Percentiles rank a stretch among this genome's conserved stretches.
Evolutionary conservation across 345 rosid genomes (phyloP).

Genomic region (Melaleuca quinquenervia): DNA sequence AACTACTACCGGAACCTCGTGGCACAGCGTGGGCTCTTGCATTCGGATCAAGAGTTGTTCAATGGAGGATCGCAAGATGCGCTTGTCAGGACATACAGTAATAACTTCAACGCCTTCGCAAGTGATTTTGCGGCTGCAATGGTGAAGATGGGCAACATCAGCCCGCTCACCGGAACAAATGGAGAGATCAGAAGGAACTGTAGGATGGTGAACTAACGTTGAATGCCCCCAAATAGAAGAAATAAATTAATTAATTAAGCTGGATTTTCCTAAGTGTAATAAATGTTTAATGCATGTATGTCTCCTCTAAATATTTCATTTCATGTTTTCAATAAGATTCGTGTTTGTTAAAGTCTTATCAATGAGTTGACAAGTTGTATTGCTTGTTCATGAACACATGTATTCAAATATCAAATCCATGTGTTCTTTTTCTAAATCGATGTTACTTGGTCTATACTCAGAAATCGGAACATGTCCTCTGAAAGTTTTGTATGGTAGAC

Average conservation of each 20-base stretch:
- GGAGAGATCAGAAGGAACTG: constrained; percentile 37
- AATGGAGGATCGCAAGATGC: constrained; percentile 22
- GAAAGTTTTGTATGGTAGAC: not conserved
- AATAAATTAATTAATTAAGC: not conserved
- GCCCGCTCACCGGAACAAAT: constrained; percentile 22
- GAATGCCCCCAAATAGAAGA: not conserved
- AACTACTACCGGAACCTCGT: constrained; percentile 16
- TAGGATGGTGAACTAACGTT: constrained; percentile 10
- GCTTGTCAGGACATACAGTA: constrained; percentile 15
- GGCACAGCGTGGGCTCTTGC: constrained; percentile 26
- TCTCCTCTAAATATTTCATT: not conserved
- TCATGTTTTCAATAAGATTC: not conserved
- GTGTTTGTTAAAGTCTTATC: not conserved
- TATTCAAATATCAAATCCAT: not conserved
- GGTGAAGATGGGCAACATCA: constrained; percentile 36
- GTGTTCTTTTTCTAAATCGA: not conserved
- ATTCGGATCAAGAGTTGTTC: constrained; percentile 33
- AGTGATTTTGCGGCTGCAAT: constrained; percentile 29
- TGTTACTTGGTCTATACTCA: accelerated
- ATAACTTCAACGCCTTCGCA: not conserved
- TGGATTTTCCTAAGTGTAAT: not conserved
- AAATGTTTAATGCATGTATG: not conserved
- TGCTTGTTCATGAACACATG: not conserved
- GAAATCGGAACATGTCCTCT: not conserved
- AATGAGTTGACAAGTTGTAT: not conserved